These are phyloP conservation scores for Apophysomyces variabilis DNA, from an alignment of 371 early-diverging fungal genomes.

Conservation along the genomic window DNA sequence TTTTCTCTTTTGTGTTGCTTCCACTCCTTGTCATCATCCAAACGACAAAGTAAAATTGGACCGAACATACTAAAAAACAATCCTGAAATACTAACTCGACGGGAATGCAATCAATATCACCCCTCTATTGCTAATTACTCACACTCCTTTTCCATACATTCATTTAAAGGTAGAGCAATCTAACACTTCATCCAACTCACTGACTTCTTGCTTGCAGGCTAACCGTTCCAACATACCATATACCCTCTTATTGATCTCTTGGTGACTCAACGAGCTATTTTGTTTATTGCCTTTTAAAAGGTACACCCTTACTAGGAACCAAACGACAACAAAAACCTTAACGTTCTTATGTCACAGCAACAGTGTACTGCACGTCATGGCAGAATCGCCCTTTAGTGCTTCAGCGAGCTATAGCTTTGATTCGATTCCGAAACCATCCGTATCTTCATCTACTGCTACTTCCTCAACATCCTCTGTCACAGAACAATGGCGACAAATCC, in stretches of 20 bases:
- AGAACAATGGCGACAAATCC: constrained; percentile 34
- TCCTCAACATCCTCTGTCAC: constrained; percentile 22
- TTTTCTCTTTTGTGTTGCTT: constrained; percentile 10
- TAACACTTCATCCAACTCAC: constrained; percentile 7
- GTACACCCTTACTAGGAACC: no score
- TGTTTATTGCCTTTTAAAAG: no score
- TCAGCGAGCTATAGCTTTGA: constrained; percentile 10
- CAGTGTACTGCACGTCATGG: not conserved
- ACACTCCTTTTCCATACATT: not conserved
- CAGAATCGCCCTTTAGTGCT: constrained; percentile 9
- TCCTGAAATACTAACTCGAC: not conserved
- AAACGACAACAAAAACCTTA: no score
- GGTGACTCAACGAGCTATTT: no score
- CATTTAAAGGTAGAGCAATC: constrained; percentile 16
- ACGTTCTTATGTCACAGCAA: not conserved
- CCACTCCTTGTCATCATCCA: constrained; percentile 10
- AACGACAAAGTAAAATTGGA: no score
- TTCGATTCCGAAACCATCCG: constrained; percentile 11
- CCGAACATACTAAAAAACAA: not conserved
- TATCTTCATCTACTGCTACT: constrained; percentile 22
- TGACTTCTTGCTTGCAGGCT: no score
- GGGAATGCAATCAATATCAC: constrained; percentile 4
- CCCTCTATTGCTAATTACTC: constrained; percentile 10
- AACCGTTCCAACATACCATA: no score
- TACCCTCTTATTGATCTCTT: no score